These are phyloP conservation scores for Penicillium cinerascens DNA, from an alignment of 495 filamentous ascomycete species.

Conservation along the genomic window DNA sequence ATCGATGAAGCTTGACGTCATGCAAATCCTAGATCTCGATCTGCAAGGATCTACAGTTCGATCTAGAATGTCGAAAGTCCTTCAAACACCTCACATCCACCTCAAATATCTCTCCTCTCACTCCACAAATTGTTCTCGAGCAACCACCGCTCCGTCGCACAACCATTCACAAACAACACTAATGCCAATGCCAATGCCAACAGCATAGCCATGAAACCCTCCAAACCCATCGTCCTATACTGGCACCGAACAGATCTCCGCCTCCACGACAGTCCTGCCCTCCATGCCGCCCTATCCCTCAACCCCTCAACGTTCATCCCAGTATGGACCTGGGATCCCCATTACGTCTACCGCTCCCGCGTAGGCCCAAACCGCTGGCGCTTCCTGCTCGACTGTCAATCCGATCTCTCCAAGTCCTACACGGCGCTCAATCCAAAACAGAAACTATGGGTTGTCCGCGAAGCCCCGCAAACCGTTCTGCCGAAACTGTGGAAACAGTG, in stretches of 20 bases:
- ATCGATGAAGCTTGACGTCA: neutral
- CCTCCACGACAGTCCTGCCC: conserved; percentile 66
- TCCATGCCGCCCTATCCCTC: conserved; percentile 60
- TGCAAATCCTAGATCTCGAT: neutral
- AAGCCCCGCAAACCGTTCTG: conserved; percentile 63
- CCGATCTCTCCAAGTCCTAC: conserved; percentile 58
- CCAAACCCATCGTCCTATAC: conserved; percentile 57
- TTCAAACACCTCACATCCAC: too few species aligned
- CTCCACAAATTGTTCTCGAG: too few species aligned
- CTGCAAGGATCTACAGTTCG: neutral
- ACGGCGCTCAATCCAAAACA: conserved; percentile 59
- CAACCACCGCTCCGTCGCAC: neutral
- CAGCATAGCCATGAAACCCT: neutral
- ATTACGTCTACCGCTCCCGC: conserved; percentile 66
- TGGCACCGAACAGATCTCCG: conserved; percentile 74
- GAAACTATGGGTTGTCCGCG: conserved; percentile 63
- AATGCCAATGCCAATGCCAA: too few species aligned
- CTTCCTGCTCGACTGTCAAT: conserved; percentile 65
- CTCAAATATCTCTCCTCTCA: too few species aligned
- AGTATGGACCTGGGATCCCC: conserved; percentile 69
- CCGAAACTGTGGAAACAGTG: conserved; percentile 65
- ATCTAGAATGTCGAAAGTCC: neutral
- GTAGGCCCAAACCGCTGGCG: conserved; percentile 66
- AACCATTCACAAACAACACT: neutral
- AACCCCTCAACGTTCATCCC: conserved; percentile 60